A percentile compares a stretch with the other conserved stretches of the same genome.
These are phyloP conservation scores for Tetrapisispora namnaoensis DNA, from an alignment of 805 yeast species.

Conservation along the genomic window DNA sequence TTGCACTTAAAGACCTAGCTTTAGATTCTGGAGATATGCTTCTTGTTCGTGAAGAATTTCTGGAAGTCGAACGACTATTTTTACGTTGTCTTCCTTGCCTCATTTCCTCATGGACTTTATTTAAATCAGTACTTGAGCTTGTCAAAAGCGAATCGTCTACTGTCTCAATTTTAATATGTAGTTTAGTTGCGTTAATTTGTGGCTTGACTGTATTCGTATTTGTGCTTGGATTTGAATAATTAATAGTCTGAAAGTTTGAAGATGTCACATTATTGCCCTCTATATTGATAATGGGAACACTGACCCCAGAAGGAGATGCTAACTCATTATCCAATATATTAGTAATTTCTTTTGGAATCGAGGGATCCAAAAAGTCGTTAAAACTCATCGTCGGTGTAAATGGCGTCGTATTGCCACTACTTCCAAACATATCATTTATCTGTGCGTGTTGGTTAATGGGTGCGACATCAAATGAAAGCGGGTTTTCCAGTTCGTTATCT, in stretches of 20 bases:
- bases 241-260: not conserved
- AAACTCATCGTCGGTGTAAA: constrained; percentile 9
- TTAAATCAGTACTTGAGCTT: not conserved
- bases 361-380: constrained; percentile 15
- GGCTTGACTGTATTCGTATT: not conserved
- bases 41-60: constrained; percentile 12
- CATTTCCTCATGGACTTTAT: constrained; percentile 14
- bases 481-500: not conserved
- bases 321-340: not conserved
- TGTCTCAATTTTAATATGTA: not conserved
- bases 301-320: not conserved
- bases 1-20: constrained; percentile 25
- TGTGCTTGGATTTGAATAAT: not conserved
- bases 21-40: constrained; percentile 21
- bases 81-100: constrained; percentile 22
- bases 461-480: not conserved
- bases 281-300: constrained; percentile 2
- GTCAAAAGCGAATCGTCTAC: not conserved
- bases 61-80: constrained; percentile 10
- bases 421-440: not conserved
- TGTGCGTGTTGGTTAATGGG: not conserved
- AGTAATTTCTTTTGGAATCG: not conserved
- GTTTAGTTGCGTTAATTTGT: not conserved
- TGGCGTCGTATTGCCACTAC: constrained; percentile 1
- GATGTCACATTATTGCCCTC: not conserved